Evolutionary conservation across 2,329 filamentous ascomycete species (phyloP).

Genomic region (Ophiostoma pallidulum): DNA sequence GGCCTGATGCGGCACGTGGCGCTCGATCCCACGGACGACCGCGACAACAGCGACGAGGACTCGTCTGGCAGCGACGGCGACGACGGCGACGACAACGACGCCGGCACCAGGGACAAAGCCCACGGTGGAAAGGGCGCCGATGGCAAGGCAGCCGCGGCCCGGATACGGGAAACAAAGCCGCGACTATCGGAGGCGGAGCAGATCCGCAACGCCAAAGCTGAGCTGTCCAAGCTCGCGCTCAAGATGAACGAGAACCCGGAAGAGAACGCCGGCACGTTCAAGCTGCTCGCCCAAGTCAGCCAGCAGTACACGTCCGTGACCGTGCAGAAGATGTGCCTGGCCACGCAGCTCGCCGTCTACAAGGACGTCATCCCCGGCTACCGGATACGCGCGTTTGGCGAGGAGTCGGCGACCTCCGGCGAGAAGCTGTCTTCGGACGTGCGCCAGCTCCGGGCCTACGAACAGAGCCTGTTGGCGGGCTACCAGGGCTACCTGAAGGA

Average conservation of each 20-base stretch:
- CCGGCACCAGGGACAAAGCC: constrained; percentile 25
- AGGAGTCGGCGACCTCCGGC: constrained; percentile 56
- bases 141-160: neutral
- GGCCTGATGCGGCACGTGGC: constrained; percentile 54
- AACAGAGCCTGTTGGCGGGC: constrained; percentile 74
- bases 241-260: constrained; percentile 87
- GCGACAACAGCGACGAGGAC: constrained; percentile 42
- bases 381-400: constrained; percentile 72
- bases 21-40: constrained; percentile 49
- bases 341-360: constrained; percentile 81
- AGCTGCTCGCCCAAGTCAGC: constrained; percentile 64
- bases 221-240: constrained; percentile 73
- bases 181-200: constrained; percentile 43
- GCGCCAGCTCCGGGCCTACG: constrained; percentile 68
- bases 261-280: constrained; percentile 74
- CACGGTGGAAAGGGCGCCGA: neutral
- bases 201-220: constrained; percentile 80
- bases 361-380: constrained; percentile 97
- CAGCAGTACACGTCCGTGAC: constrained; percentile 57
- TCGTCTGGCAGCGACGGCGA: constrained; percentile 32
- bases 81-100: constrained; percentile 32
- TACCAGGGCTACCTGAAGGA: constrained; percentile 81
- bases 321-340: constrained; percentile 77
- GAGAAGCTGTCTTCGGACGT: constrained; percentile 90
- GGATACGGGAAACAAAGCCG: constrained; percentile 5